phyloP scores from a whole-genome alignment of 352 stramenopile genomes.

The Plasmopara muralis region DNA sequence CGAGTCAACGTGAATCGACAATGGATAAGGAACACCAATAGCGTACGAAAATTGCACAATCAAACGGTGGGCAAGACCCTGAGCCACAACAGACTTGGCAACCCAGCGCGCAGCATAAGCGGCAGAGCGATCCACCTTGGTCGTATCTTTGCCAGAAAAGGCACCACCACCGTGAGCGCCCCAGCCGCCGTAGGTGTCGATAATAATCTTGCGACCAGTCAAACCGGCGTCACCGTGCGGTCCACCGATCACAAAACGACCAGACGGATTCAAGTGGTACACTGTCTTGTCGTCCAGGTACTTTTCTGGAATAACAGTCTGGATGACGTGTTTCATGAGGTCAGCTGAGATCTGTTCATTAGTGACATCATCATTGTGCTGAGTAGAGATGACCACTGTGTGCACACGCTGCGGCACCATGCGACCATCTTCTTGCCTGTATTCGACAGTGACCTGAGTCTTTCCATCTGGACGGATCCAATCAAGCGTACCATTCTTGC shows the following conservation, averaged over 20 bases:
- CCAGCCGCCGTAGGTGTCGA: constrained; percentile 99
- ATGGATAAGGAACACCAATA: constrained; percentile 96
- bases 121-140: constrained; percentile 98
- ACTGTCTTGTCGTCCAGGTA: constrained; percentile 99
- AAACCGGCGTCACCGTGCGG: constrained; percentile 98
- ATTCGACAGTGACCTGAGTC: constrained; percentile 98
- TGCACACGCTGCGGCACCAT: constrained; percentile 96
- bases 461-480: constrained; percentile 99
- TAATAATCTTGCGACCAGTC: constrained; percentile 98
- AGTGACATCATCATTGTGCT: constrained; percentile 97
- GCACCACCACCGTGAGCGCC: constrained; percentile 97
- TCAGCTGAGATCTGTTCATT: constrained; percentile 98
- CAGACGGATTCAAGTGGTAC: constrained; percentile 99
- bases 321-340: constrained; percentile 99
- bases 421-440: constrained; percentile 93
- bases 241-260: constrained; percentile 98
- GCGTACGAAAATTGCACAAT: constrained; percentile 98
- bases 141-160: constrained; percentile 99
- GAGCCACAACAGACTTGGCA: constrained; percentile 96
- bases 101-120: constrained; percentile 98
- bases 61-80: constrained; percentile 90
- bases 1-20: constrained; percentile 97
- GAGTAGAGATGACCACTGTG: constrained; percentile 99
- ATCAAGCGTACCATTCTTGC: constrained; percentile 97
- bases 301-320: constrained; percentile 97